phyloP scores from a whole-genome alignment of 2,329 filamentous ascomycete genomes.

The Pseudogymnoascus destructans region DNA sequence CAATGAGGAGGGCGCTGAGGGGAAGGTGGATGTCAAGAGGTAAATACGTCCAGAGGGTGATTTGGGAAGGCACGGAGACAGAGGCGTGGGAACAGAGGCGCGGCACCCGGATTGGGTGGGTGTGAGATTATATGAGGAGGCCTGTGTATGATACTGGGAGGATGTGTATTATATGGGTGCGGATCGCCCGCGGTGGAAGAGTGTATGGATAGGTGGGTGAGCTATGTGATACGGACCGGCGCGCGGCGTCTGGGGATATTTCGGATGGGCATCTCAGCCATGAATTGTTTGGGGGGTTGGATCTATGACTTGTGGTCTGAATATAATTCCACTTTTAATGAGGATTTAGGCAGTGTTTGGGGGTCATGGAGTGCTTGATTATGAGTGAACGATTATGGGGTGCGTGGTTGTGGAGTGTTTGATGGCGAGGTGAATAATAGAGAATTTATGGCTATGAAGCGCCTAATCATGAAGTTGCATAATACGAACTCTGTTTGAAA shows the following conservation, averaged over 20 bases:
- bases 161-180: neutral
- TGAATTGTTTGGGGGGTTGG: neutral
- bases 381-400: neutral
- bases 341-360: neutral
- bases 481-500: neutral
- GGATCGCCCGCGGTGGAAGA: neutral
- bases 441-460: neutral
- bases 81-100: neutral
- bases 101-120: neutral
- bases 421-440: neutral
- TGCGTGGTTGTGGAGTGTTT: neutral
- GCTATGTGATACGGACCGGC: neutral
- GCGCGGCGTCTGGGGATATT: slow-evolving; percentile 1
- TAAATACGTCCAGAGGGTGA: neutral
- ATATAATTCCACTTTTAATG: slow-evolving; percentile 5
- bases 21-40: neutral
- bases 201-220: neutral
- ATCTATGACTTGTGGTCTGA: neutral
- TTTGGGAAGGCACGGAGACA: neutral
- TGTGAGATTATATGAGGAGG: neutral
- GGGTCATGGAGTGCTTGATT: neutral
- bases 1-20: neutral
- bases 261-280: neutral
- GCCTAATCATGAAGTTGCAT: neutral
- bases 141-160: neutral